phyloP scores from a whole-genome alignment of 2,329 filamentous ascomycete genomes.

The Scedosporium minutisporum region DNA sequence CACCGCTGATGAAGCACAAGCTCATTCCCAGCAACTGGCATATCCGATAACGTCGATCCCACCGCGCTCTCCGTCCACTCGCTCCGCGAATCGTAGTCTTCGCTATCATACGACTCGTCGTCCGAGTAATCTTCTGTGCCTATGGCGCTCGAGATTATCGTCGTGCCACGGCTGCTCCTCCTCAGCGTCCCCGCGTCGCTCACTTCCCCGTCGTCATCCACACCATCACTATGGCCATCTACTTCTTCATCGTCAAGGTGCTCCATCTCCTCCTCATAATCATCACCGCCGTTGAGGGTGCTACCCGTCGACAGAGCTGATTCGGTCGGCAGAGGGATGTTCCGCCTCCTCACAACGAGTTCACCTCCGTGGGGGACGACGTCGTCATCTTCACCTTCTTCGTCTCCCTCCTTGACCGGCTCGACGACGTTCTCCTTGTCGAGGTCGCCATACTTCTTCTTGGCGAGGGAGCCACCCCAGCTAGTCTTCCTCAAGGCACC shows the following conservation, averaged over 20 bases:
- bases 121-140: constrained; percentile 29
- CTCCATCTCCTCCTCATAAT: constrained; percentile 1
- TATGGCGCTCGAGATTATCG: constrained; percentile 28
- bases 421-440: constrained; percentile 60
- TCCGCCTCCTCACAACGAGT: not conserved
- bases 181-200: constrained; percentile 44
- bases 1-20: constrained; percentile 9
- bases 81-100: constrained; percentile 26
- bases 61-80: constrained; percentile 39
- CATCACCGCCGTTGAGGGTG: constrained; percentile 9
- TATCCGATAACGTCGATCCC: constrained; percentile 17
- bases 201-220: constrained; percentile 24
- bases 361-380: not conserved
- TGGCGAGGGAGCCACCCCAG: constrained; percentile 48
- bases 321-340: constrained; percentile 1
- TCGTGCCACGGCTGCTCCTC: constrained; percentile 37
- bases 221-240: constrained; percentile 10
- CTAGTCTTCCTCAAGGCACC: constrained; percentile 53
- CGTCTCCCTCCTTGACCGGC: constrained; percentile 45
- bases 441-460: constrained; percentile 42
- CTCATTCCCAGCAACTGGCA: constrained; percentile 13
- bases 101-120: constrained; percentile 10
- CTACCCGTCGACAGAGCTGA: constrained; percentile 8
- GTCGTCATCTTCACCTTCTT: constrained; percentile 11
- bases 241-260: not conserved